Evolutionary conservation across 306 rosid species (phyloP), one percentile per base, ranked within the genome.

Genomic region (Oxytropis ochrocephala): DNA sequence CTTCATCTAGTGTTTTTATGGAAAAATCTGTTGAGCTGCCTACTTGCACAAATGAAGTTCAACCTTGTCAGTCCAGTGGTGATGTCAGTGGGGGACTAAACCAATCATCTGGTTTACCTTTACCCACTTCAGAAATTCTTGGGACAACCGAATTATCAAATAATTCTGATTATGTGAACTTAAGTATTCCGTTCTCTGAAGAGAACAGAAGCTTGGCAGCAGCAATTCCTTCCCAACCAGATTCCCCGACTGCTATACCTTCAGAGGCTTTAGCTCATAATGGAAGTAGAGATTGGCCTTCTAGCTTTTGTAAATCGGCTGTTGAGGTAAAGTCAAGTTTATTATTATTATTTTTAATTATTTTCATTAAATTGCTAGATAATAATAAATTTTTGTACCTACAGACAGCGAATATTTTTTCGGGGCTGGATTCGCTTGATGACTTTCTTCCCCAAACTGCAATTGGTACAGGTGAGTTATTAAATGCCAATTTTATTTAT

Each of bases 321-420:
- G 80, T 83, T 39, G 87, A 86, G 96, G 96, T 92, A 62, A 72
- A 67, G 62, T 18, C 60, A 29, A 42, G 49, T 7, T 76, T 51
- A 11, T 8, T 18, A 13, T 67, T 0, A 2, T 21, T 58, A 18
- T 35, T 36, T 33, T 64, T 33, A 27, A 36, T 33, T n/a, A 9
- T 2, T 64, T 64, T 73, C 64, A 16, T 69, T 69, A 36, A 50
- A 49, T 67, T 73, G 17, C 19, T 43, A 18, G 62, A 36, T 51
- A 16, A 30, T 72, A 38, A 61, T 78, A 21, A 43, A 56, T 79
- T 54, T 35, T 51, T 35, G 52, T 42, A 30, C 73, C 42, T 70
- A 75, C 82, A 93, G 98, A 78, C 71, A 74, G 83, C 76, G 11
- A 87, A 87, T 74, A 70, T 90, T 58, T 84, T 79, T 61, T 80